Percentiles rank a stretch among this genome's conserved stretches.
Conservation (phyloP, 345 rosid species). For the Eucalyptus brandiana region DNA sequence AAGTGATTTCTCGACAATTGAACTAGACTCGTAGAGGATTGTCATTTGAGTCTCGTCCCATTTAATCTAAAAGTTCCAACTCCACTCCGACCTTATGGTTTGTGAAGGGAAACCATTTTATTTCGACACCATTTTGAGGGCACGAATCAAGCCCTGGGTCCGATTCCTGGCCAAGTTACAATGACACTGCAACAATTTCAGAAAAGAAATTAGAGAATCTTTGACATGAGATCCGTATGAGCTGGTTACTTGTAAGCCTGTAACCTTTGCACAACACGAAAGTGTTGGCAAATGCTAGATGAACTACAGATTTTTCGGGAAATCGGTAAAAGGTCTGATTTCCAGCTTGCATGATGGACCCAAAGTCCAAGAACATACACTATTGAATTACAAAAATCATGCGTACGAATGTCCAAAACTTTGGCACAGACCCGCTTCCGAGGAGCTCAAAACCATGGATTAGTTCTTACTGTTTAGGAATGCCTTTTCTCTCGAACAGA, state of each 20-base stretch:
- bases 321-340: background rate
- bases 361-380: background rate
- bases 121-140: rapidly evolving
- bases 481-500: conserved; percentile 6
- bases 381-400: background rate
- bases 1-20: background rate
- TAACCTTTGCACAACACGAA: background rate
- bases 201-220: background rate
- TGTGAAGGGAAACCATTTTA: background rate
- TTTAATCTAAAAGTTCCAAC: background rate
- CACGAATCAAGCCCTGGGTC: background rate
- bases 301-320: background rate
- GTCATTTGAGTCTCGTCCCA: background rate
- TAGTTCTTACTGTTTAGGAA: background rate
- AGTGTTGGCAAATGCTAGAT: background rate
- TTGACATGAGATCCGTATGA: background rate
- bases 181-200: background rate
- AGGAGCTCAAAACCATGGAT: background rate
- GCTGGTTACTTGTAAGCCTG: background rate
- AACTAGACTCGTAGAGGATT: background rate
- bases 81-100: background rate
- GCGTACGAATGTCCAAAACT: background rate
- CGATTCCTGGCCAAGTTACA: background rate
- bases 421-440: background rate
- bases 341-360: background rate